phyloP scores from a whole-genome alignment of 2,329 filamentous ascomycete genomes.

The Penicillium sp. region DNA sequence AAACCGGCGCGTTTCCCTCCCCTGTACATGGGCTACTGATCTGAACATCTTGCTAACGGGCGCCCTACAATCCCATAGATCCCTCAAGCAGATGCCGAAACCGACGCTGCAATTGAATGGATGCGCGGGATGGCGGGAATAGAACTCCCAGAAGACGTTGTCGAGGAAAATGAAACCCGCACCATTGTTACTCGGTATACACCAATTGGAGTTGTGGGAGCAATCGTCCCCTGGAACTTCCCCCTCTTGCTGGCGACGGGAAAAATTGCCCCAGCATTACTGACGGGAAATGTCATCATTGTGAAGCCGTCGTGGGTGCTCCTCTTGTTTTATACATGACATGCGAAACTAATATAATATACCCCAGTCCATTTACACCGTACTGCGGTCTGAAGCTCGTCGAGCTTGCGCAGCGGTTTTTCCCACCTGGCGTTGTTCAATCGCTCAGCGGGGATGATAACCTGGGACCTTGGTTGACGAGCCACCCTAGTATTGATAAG shows the following conservation, averaged over 20 bases:
- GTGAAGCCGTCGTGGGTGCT: too few relatives aligned
- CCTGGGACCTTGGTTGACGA: background rate
- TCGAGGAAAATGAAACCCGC: constrained; percentile 49
- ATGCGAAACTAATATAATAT: too few relatives aligned
- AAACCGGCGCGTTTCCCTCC: background rate
- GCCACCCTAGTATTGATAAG: constrained; percentile 21
- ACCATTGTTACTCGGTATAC: constrained; percentile 32
- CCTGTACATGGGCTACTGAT: too few relatives aligned
- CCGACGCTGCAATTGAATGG: constrained; percentile 18
- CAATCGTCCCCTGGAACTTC: constrained; percentile 64
- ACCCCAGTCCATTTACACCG: background rate
- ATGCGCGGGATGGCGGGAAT: too few relatives aligned
- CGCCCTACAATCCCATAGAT: too few relatives aligned
- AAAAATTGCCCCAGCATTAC: constrained; percentile 55
- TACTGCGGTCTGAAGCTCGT: background rate
- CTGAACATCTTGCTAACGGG: too few relatives aligned
- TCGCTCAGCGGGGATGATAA: constrained; percentile 12
- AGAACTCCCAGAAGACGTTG: constrained; percentile 49
- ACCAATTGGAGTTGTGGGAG: constrained; percentile 47
- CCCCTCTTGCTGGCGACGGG: constrained; percentile 45
- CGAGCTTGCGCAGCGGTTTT: background rate
- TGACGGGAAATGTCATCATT: too few relatives aligned
- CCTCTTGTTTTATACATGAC: too few relatives aligned
- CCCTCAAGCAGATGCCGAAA: constrained; percentile 9
- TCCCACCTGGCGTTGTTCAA: constrained; percentile 1